A percentile compares a stretch with the other conserved stretches of the same genome.
Evolutionary conservation across 2,329 filamentous ascomycete species (phyloP).

Genomic region (Aspergillus melleus): DNA sequence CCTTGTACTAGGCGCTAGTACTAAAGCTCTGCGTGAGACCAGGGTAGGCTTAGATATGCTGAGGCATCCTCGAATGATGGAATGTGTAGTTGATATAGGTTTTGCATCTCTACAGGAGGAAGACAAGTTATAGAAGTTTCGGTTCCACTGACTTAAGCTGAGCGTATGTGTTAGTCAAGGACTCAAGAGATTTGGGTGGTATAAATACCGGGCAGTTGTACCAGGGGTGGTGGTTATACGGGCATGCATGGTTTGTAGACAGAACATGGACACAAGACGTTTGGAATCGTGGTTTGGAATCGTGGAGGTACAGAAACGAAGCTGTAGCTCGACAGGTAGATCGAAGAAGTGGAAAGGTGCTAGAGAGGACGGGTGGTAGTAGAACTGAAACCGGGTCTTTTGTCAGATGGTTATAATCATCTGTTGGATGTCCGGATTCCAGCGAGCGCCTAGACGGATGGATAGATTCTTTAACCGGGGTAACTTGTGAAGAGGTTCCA

Average conservation of each 20-base stretch:
- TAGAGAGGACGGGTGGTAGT: no score
- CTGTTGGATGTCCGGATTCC: neutral
- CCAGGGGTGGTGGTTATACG: no score
- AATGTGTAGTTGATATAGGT: neutral
- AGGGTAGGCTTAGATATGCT: neutral
- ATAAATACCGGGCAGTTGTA: neutral
- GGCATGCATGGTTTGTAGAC: no score
- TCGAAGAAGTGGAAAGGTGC: no score
- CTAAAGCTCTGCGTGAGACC: no score
- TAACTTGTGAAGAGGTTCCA: constrained; percentile 1
- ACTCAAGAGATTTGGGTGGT: neutral
- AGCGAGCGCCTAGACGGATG: neutral
- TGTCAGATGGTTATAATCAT: constrained; percentile 1
- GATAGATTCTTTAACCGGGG: neutral
- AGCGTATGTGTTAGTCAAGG: neutral
- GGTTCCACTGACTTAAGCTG: neutral
- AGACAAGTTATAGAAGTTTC: neutral
- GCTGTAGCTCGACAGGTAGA: no score
- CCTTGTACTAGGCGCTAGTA: no score
- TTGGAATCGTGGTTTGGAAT: no score
- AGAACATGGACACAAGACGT: no score
- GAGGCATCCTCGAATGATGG: neutral
- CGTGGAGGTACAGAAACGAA: no score
- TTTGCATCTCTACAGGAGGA: neutral
- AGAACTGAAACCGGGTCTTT: neutral